Conservation (phyloP, 192 early-diverging fungal genomes). For the Coemansia javaensis region DNA sequence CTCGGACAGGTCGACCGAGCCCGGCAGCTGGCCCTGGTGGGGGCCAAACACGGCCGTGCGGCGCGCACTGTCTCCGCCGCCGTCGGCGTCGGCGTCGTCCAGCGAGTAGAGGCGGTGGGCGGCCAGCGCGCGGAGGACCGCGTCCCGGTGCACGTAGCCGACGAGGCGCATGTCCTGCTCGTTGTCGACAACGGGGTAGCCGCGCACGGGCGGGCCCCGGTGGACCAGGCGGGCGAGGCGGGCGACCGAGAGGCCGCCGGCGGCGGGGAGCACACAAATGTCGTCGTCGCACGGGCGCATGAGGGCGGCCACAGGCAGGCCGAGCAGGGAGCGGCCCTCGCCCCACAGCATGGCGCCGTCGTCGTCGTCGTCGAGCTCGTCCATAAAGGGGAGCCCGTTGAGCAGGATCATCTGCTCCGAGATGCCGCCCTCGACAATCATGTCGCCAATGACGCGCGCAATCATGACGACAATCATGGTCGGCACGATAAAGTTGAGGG, state of each 20-base stretch:
- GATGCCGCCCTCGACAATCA: constrained; percentile 69
- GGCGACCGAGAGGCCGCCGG: constrained; percentile 49
- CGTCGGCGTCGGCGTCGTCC: too few species aligned
- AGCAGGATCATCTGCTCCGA: constrained; percentile 72
- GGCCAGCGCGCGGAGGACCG: constrained; percentile 5
- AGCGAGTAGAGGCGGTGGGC: background rate
- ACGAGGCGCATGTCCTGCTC: constrained; percentile 55
- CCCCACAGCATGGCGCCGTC: too few species aligned
- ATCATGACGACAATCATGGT: constrained; percentile 76
- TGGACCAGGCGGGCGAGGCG: constrained; percentile 54
- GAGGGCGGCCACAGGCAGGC: constrained; percentile 47
- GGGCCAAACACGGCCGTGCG: background rate
- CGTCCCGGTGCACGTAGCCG: constrained; percentile 65
- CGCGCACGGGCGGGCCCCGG: constrained; percentile 45
- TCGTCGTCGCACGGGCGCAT: constrained; percentile 40
- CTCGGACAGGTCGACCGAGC: constrained; percentile 12
- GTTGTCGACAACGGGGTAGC: constrained; percentile 74
- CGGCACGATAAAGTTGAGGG: constrained; percentile 81
- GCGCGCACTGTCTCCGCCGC: too few species aligned
- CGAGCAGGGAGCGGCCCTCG: constrained; percentile 32
- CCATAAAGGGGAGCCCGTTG: constrained; percentile 73
- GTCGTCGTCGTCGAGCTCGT: constrained; percentile 72
- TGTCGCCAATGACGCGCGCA: constrained; percentile 69
- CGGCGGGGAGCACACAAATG: constrained; percentile 55
- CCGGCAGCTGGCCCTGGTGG: too few species aligned